Conservation (phyloP, 202 grass and related monocot species). For the Alloteropsis angusta region DNA sequence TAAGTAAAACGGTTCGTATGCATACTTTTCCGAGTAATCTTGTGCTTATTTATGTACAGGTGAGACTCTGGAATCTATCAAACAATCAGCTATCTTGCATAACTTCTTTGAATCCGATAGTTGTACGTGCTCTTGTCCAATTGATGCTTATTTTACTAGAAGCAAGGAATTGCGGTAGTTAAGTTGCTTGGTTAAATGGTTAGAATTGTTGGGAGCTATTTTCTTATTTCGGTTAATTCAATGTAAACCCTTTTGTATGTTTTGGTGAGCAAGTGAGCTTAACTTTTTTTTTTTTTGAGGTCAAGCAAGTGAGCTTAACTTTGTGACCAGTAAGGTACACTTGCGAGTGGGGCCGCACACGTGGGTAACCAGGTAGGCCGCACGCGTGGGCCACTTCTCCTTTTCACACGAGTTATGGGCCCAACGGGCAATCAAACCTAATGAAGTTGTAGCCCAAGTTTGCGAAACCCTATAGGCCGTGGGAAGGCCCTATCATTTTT, state of each 20-base stretch:
- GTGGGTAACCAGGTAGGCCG: no score
- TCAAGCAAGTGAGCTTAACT: no score
- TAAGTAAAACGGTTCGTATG: conserved; percentile 43
- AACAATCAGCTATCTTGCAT: conserved; percentile 63
- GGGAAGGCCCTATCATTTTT: background rate
- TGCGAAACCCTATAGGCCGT: background rate
- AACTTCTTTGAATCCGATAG: conserved; percentile 48
- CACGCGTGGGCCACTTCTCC: no score
- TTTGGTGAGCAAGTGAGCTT: no score
- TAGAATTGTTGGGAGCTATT: conserved; percentile 47
- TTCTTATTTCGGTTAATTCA: background rate
- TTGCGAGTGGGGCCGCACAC: no score
- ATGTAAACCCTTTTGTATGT: no score
- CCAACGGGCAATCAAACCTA: no score
- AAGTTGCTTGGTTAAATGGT: background rate
- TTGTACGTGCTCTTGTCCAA: conserved; percentile 36
- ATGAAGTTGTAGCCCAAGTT: no score
- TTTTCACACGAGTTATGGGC: no score
- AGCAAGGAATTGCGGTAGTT: background rate
- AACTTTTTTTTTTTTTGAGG: no score
- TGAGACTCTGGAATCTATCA: conserved; percentile 75
- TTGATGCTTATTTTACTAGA: background rate
- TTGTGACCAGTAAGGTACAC: no score
- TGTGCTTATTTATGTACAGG: conserved; percentile 23
- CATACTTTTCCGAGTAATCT: conserved; percentile 3